Conservation (phyloP, 192 early-diverging fungal genomes). For the Backusella tarrabulga region DNA sequence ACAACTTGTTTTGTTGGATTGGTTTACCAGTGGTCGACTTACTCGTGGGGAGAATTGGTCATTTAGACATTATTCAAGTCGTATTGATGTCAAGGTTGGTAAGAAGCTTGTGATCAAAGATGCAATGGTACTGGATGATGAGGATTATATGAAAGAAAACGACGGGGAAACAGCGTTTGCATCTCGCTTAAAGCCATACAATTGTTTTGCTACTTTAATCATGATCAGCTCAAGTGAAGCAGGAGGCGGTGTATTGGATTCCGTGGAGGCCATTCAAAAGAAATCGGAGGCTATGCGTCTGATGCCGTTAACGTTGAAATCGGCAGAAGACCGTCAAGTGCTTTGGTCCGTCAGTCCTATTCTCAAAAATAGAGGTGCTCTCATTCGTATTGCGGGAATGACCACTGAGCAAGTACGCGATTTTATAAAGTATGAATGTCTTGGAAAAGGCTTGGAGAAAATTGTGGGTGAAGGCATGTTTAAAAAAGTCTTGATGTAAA, state of each 20-base stretch:
- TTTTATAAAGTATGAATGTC: constrained; percentile 37
- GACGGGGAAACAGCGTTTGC: constrained; percentile 45
- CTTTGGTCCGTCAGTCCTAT: constrained; percentile 27
- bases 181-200: constrained; percentile 50
- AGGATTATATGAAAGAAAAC: constrained; percentile 27
- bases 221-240: constrained; percentile 32
- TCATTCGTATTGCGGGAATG: constrained; percentile 37
- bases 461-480: constrained; percentile 38
- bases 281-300: constrained; percentile 22
- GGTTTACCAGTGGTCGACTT: constrained; percentile 78
- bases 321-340: constrained; percentile 3
- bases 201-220: constrained; percentile 63
- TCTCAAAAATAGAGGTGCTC: constrained; percentile 16
- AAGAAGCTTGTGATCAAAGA: constrained; percentile 37
- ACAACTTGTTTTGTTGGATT: constrained; percentile 75
- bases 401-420: constrained; percentile 37
- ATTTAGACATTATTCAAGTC: constrained; percentile 50
- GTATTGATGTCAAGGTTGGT: constrained; percentile 28
- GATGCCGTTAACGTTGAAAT: constrained; percentile 10
- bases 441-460: constrained; percentile 18
- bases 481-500: constrained; percentile 27
- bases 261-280: constrained; percentile 8
- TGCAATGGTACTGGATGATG: constrained; percentile 46
- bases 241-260: neutral
- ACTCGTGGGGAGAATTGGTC: constrained; percentile 74